Base-by-base conservation (phyloP, 2,329 filamentous ascomycete species). In the Tolypocladium ophioglossoides region DNA sequence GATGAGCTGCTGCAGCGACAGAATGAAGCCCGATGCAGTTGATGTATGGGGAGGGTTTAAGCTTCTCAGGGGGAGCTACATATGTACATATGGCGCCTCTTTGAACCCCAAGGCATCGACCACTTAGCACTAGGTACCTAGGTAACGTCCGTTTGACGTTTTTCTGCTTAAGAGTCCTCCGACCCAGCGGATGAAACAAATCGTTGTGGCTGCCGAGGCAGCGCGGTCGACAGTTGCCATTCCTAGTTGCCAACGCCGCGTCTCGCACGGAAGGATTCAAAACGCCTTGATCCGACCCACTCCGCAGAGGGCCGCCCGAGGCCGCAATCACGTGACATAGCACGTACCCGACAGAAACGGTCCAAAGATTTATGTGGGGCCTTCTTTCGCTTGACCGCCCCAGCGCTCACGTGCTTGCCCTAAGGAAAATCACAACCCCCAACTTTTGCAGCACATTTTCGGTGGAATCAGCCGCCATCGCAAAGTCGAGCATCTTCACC, bases 401-500 rank as follows among this genome's bases (percentile, higher is more conserved):
- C 56, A 52, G 58, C 60, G 57, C 64, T 69, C 67, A 71, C 69
- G 69, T 70, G 69, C 66, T 63, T 70, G 70, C 70, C 70, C 70
- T 73, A 72, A 72, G 63, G 58, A 67, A 71, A 70, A 65, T 66
- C 69, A 71, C 67, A 72, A 70, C 62, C 67, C 64, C 59, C 64
- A 66, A 58, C 64, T 62, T 62, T 49, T 16, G 56, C 54, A 58
- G 56, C 63, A 66, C 62, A 66, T 65, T 69, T 70, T 66, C 59
- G 60, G 63, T 63, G 60, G 59, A 57, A 61, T 58, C 60, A 62
- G 64, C 58, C 58, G 61, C 56, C 63, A 60, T 58, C 57, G 37
- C 50, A 58, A 61, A 66, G 62, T 61, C 60, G 61, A 66, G 62
- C 62, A 64, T 62, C 63, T 64, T 61, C 62, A 57, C 65, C 63